These are phyloP conservation scores for Pythium periplocum DNA, from an alignment of 352 stramenopile species.

Conservation along the genomic window DNA sequence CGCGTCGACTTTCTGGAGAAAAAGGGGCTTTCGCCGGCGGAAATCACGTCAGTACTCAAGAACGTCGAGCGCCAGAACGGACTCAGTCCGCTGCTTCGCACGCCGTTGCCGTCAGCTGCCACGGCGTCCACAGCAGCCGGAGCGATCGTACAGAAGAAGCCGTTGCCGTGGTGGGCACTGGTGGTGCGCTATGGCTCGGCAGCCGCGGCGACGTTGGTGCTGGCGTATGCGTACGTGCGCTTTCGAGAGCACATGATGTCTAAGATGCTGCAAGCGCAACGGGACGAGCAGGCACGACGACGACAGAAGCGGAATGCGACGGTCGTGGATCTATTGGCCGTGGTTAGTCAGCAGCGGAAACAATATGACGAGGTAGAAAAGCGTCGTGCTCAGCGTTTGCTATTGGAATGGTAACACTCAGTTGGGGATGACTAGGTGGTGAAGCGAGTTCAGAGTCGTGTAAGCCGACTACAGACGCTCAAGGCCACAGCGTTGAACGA, in stretches of 20 bases:
- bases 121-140: not conserved
- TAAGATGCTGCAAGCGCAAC: slow-evolving; percentile 9
- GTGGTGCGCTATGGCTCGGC: slow-evolving; percentile 10
- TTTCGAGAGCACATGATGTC: slow-evolving; percentile 16
- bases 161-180: slow-evolving; percentile 7
- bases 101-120: not conserved
- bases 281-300: slow-evolving; percentile 3
- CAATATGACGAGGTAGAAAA: slow-evolving; percentile 18
- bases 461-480: slow-evolving; percentile 11
- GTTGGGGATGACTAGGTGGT: slow-evolving; percentile 6
- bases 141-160: not conserved
- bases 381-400: no score
- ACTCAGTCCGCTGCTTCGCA: slow-evolving; percentile 31
- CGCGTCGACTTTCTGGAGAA: slow-evolving; percentile 72
- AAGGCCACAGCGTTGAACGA: slow-evolving; percentile 3
- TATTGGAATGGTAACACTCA: no score
- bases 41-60: slow-evolving; percentile 62
- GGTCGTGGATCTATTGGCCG: slow-evolving; percentile 10
- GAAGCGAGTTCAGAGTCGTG: slow-evolving; percentile 9
- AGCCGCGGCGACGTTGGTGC: slow-evolving; percentile 15
- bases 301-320: slow-evolving; percentile 3
- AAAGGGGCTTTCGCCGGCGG: slow-evolving; percentile 57
- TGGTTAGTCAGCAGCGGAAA: slow-evolving; percentile 14
- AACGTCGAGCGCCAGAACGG: slow-evolving; percentile 51
- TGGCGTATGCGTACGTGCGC: slow-evolving; percentile 19